Evolutionary conservation across 495 filamentous ascomycete species (phyloP).

Genomic region (Trypethelium eluteriae): DNA sequence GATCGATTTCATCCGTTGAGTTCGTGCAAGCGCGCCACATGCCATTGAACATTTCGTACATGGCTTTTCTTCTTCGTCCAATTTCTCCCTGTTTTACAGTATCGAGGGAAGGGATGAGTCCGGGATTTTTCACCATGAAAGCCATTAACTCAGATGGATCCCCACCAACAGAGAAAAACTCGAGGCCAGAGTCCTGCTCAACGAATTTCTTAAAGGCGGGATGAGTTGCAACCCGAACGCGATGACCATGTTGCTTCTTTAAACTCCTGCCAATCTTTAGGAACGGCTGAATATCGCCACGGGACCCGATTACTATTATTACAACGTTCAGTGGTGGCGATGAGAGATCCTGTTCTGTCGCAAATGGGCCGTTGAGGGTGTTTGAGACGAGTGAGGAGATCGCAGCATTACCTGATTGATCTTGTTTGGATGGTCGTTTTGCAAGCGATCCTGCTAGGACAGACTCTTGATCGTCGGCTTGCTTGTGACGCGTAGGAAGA

Average conservation of each 20-base stretch:
- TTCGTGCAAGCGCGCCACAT: constrained; percentile 39
- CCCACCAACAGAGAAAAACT: constrained; percentile 67
- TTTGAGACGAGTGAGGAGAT: constrained; percentile 2
- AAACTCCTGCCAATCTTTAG: constrained; percentile 62
- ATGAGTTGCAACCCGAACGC: constrained; percentile 64
- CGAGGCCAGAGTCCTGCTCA: constrained; percentile 51
- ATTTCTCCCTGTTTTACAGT: constrained; percentile 61
- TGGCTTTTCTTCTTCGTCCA: constrained; percentile 48
- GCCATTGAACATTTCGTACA: constrained; percentile 44
- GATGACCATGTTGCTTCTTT: constrained; percentile 59
- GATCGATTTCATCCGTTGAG: constrained; percentile 44
- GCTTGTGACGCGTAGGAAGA: constrained; percentile 10
- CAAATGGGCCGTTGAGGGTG: neutral
- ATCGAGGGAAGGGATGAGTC: constrained; percentile 57
- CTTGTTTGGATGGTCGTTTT: constrained; percentile 6
- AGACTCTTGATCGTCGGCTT: constrained; percentile 8
- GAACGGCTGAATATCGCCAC: constrained; percentile 74
- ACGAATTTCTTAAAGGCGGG: constrained; percentile 61
- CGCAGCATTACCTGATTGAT: neutral
- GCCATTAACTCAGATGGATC: constrained; percentile 71
- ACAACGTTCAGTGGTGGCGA: constrained; percentile 60
- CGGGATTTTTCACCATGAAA: constrained; percentile 75
- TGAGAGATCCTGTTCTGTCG: constrained; percentile 10
- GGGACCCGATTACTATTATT: constrained; percentile 68
- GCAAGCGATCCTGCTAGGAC: neutral